A percentile compares a stretch with the other conserved stretches of the same genome.
These are phyloP conservation scores for Papiliotrema flavescens DNA, from an alignment of 1,284 basidiomycete species.

Conservation along the genomic window DNA sequence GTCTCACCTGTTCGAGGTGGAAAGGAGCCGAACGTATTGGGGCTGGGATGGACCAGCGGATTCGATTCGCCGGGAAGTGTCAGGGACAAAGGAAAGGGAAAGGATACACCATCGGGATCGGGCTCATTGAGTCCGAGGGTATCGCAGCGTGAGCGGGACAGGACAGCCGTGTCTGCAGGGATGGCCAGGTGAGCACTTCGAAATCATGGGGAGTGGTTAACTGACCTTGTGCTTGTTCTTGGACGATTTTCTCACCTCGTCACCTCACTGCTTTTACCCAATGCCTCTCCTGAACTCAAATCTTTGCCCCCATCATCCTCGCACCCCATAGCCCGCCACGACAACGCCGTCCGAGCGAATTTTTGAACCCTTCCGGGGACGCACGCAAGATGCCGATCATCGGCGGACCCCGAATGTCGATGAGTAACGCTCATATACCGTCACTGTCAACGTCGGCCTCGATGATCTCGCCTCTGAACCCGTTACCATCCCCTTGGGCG, in stretches of 20 bases:
- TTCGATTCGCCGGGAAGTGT: conserved; percentile 9
- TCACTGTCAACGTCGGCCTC: conserved; percentile 42
- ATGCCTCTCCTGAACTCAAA: not conserved
- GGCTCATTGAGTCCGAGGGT: conserved; percentile 17
- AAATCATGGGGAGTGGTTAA: not conserved
- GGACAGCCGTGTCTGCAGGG: conserved; percentile 8
- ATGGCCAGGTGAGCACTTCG: conserved; percentile 20
- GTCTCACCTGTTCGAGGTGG: conserved; percentile 12
- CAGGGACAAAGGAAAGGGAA: conserved; percentile 32
- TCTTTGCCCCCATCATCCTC: conserved; percentile 1
- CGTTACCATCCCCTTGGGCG: conserved; percentile 48
- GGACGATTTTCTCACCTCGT: no score
- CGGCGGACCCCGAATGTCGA: conserved; percentile 8
- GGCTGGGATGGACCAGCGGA: conserved; percentile 30
- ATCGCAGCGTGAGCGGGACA: conserved; percentile 22
- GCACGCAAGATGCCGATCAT: conserved; percentile 30
- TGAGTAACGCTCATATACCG: conserved; percentile 12
- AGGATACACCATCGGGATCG: conserved; percentile 12
- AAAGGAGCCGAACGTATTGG: conserved; percentile 32
- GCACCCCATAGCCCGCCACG: conserved; percentile 24
- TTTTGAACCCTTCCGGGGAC: conserved; percentile 34
- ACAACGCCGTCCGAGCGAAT: conserved; percentile 39
- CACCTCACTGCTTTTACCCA: not conserved
- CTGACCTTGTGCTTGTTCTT: not conserved
- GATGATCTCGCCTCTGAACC: conserved; percentile 48